Conservation (phyloP, 352 stramenopile species). For the Elongisporangium prolatum region DNA sequence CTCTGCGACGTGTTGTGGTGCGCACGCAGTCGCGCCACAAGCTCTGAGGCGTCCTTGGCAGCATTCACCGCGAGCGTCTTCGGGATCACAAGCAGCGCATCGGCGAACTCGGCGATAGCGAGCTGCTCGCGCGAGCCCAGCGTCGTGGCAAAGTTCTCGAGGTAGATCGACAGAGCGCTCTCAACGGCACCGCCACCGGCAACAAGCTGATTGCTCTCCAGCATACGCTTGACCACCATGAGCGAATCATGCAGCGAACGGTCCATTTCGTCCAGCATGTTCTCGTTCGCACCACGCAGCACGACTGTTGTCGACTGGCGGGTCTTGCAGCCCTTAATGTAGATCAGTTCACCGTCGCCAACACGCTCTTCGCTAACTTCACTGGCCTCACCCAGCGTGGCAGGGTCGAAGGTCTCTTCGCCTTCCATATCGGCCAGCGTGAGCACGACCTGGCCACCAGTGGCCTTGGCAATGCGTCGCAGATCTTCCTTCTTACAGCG, state of each 20-base stretch:
- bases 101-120: slow-evolving; percentile 98
- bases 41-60: slow-evolving; percentile 98
- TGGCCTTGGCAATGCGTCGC: slow-evolving; percentile 98
- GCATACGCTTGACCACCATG: slow-evolving; percentile 99
- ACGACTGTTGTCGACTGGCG: slow-evolving; percentile 95
- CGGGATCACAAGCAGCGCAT: slow-evolving; percentile 97
- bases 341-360: slow-evolving; percentile 98
- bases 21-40: slow-evolving; percentile 96
- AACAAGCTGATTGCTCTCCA: slow-evolving; percentile 99
- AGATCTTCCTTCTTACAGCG: slow-evolving; percentile 98
- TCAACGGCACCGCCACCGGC: slow-evolving; percentile 97
- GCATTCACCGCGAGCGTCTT: slow-evolving; percentile 99
- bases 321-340: slow-evolving; percentile 96
- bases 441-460: slow-evolving; percentile 94
- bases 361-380: slow-evolving; percentile 96
- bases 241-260: slow-evolving; percentile 98
- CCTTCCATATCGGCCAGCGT: slow-evolving; percentile 99
- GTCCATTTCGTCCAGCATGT: slow-evolving; percentile 99
- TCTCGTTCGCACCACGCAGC: slow-evolving; percentile 98
- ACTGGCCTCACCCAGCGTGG: slow-evolving; percentile 89
- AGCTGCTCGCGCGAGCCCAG: slow-evolving; percentile 97
- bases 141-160: slow-evolving; percentile 97
- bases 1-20: slow-evolving; percentile 96
- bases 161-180: slow-evolving; percentile 96
- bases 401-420: slow-evolving; percentile 95